A percentile compares a stretch with the other conserved stretches of the same genome.
phyloP scores from a whole-genome alignment of 1,139 yeast genomes.

The Yamadazyma sp. region DNA sequence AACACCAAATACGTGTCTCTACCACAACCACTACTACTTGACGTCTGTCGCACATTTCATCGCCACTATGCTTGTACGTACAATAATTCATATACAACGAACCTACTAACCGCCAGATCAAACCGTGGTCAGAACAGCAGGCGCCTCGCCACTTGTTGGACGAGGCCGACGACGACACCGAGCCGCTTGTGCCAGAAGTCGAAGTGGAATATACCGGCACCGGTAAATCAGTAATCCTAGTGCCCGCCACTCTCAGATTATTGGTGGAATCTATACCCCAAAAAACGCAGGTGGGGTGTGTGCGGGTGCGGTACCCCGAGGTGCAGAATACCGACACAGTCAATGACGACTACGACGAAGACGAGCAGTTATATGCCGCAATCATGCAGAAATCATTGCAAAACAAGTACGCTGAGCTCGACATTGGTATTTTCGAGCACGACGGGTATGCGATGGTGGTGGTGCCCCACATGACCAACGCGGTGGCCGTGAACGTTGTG shows the following conservation, averaged over 20 bases:
- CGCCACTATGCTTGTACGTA: conserved; percentile 12
- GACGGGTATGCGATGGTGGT: conserved; percentile 18
- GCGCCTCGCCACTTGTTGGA: conserved; percentile 57
- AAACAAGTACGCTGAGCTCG: conserved; percentile 22
- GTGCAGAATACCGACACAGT: conserved; percentile 7
- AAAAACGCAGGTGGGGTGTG: conserved; percentile 20
- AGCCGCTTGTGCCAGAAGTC: conserved; percentile 19
- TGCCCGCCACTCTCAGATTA: conserved; percentile 30
- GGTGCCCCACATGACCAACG: conserved; percentile 35
- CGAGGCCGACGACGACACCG: conserved; percentile 34
- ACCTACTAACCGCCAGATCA: conserved; percentile 36
- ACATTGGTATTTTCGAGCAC: conserved; percentile 25
- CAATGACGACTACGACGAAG: conserved; percentile 49
- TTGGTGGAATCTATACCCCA: conserved; percentile 22
- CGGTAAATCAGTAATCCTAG: conserved; percentile 20
- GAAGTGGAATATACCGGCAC: conserved; percentile 10
- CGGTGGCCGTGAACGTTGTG: conserved; percentile 31
- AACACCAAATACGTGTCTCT: conserved; percentile 1
- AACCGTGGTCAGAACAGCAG: conserved; percentile 55
- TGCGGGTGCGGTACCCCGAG: conserved; percentile 24
- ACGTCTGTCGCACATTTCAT: too few species aligned
- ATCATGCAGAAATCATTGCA: conserved; percentile 22
- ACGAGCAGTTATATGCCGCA: conserved; percentile 52
- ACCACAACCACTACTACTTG: too few species aligned
- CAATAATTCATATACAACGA: too few species aligned